Evolutionary conservation across 106 monocot genomes (phyloP).

Genomic region (Ottelia alismoides): DNA sequence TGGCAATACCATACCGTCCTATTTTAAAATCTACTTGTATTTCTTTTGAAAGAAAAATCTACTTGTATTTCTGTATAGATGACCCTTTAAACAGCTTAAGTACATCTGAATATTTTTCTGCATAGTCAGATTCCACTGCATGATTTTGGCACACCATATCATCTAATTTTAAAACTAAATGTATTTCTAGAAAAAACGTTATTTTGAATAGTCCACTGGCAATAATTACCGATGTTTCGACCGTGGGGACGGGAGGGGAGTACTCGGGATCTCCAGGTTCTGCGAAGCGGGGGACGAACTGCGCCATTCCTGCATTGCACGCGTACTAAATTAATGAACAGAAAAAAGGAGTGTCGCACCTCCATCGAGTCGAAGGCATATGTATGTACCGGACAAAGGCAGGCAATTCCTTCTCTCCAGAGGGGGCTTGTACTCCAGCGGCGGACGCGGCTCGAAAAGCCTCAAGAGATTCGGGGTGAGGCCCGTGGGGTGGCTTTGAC

Average conservation of each 20-base stretch:
- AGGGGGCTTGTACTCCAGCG: conserved; percentile 72
- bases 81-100: no score
- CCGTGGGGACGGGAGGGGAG: conserved; percentile 67
- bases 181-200: no score
- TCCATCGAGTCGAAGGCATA: no score
- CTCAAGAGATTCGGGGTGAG: conserved; percentile 82
- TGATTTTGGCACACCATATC: no score
- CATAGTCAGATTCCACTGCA: no score
- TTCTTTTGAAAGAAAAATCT: no score
- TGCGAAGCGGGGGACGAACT: conserved; percentile 69
- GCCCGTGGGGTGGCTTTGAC: conserved; percentile 92
- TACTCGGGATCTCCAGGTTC: conserved; percentile 72
- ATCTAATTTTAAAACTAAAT: no score
- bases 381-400: conserved; percentile 45
- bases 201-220: no score
- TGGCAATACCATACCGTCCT: no score
- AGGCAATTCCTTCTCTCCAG: conserved; percentile 72
- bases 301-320: conserved; percentile 68
- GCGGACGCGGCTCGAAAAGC: conserved; percentile 88
- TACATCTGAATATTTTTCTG: no score
- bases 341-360: not conserved
- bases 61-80: no score
- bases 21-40: no score
- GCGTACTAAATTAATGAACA: not conserved
- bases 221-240: conserved; percentile 84